Conservation (phyloP, 345 rosid genomes). For the Atalantia buxifolia region DNA sequence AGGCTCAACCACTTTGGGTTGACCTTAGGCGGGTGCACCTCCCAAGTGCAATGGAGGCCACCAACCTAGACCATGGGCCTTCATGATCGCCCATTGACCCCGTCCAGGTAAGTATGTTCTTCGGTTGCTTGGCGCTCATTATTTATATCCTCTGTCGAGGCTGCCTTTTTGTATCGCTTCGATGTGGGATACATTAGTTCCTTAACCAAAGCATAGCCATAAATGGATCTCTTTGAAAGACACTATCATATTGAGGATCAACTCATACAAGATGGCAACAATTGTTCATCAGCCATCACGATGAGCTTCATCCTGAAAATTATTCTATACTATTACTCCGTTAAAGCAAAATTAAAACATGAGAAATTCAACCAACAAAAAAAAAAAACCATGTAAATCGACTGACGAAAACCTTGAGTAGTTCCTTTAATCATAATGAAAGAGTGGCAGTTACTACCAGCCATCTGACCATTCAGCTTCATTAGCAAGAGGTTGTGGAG, state of each 20-base stretch:
- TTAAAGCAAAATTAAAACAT: neutral
- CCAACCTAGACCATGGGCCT: constrained; percentile 20
- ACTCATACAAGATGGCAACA: neutral
- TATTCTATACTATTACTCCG: neutral
- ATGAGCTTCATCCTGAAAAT: neutral
- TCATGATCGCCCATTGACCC: constrained; percentile 14
- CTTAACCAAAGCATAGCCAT: neutral
- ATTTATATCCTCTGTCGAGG: neutral
- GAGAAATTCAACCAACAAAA: neutral
- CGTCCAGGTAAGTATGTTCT: constrained; percentile 7
- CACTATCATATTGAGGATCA: neutral
- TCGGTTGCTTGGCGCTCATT: rapidly evolving
- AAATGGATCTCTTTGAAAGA: neutral
- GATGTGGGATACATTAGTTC: neutral
- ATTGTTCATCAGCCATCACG: neutral
- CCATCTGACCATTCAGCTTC: constrained; percentile 7
- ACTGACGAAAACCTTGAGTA: neutral
- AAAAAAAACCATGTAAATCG: neutral
- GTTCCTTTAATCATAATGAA: neutral
- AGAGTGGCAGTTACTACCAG: neutral
- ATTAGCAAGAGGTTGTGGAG: neutral
- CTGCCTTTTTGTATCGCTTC: neutral
- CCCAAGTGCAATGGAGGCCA: constrained; percentile 9
- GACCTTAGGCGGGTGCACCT: constrained; percentile 11
- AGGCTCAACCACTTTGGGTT: constrained; percentile 17